phyloP scores from a whole-genome alignment of 2,329 filamentous ascomycete genomes.

The Chaetomium globosum region DNA sequence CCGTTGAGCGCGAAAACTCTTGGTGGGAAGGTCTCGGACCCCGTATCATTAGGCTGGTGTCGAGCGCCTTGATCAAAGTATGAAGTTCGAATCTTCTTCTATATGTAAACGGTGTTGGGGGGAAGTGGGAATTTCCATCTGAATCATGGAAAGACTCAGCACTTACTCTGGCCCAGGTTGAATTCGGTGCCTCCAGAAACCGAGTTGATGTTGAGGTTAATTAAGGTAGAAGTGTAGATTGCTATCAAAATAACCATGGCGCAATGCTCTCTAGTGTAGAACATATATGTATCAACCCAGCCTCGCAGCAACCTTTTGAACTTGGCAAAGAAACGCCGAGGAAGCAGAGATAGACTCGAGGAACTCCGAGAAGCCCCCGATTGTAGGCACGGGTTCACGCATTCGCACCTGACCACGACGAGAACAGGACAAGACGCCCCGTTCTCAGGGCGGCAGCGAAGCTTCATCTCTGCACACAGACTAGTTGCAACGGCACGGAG shows the following conservation, averaged over 20 bases:
- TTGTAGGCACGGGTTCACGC: constrained; percentile 39
- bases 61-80: no score
- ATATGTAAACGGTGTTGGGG: no score
- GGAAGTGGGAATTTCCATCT: no score
- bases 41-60: no score
- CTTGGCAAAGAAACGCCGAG: constrained; percentile 31
- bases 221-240: not conserved
- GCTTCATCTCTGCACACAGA: constrained; percentile 87
- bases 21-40: not conserved
- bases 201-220: not conserved
- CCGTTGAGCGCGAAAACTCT: not conserved
- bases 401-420: constrained; percentile 42
- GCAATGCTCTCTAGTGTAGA: not conserved
- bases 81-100: not conserved
- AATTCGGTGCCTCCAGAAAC: not conserved
- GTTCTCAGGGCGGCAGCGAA: constrained; percentile 48
- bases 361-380: constrained; percentile 33
- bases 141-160: no score
- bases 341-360: constrained; percentile 37
- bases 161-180: not conserved
- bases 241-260: not conserved
- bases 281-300: constrained; percentile 28
- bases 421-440: constrained; percentile 55
- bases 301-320: constrained; percentile 26
- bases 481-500: constrained; percentile 89